phyloP scores from a whole-genome alignment of 2,329 filamentous ascomycete species.

The Thielaviopsis punctulata region DNA sequence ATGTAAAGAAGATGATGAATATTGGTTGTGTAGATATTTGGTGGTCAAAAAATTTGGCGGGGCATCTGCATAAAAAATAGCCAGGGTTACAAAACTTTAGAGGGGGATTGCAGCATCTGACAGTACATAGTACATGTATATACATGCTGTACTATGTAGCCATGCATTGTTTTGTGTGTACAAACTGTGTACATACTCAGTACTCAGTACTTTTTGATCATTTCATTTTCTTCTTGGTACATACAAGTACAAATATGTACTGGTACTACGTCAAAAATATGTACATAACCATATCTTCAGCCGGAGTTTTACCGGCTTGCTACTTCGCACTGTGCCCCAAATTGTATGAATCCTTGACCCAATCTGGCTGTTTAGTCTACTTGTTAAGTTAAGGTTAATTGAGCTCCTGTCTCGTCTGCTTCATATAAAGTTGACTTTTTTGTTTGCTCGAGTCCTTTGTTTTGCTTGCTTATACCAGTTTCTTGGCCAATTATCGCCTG shows the following conservation, averaged over 20 bases:
- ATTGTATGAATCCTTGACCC: constrained; percentile 1
- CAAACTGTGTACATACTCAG: too few relatives aligned
- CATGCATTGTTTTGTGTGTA: too few relatives aligned
- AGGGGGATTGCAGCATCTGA: too few relatives aligned
- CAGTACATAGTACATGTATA: too few relatives aligned
- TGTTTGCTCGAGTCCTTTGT: background rate
- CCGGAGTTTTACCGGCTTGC: background rate
- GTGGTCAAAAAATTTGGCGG: background rate
- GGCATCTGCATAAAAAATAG: background rate
- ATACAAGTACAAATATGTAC: background rate
- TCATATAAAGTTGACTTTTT: background rate
- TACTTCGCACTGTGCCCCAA: background rate
- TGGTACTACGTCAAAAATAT: too few relatives aligned
- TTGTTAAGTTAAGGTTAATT: constrained; percentile 10
- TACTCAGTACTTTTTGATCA: too few relatives aligned
- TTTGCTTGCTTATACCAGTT: background rate
- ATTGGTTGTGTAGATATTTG: background rate
- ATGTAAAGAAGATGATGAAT: background rate
- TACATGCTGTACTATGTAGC: too few relatives aligned
- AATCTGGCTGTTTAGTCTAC: constrained; percentile 11
- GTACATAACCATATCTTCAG: too few relatives aligned
- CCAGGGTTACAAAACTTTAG: too few relatives aligned
- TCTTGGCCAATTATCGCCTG: constrained; percentile 1
- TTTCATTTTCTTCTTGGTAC: background rate
- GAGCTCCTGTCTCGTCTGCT: background rate